A percentile compares a stretch with the other conserved stretches of the same genome.
phyloP scores from a whole-genome alignment of 108 stramenopile species.

The Nitzschia palea region DNA sequence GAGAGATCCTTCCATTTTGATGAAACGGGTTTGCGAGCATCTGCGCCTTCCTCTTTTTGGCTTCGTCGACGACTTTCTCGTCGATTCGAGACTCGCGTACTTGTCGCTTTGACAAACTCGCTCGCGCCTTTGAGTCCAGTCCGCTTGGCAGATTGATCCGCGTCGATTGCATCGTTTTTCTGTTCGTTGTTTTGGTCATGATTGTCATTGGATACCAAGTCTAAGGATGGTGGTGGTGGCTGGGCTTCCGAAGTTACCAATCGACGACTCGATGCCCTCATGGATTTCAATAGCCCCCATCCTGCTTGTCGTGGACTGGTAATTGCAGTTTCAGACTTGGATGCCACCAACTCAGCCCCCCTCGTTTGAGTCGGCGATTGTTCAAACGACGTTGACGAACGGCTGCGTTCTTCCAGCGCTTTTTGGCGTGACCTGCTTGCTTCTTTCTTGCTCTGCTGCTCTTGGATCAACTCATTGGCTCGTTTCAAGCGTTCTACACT shows the following conservation, averaged over 20 bases:
- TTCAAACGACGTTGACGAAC: too few species aligned
- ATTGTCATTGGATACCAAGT: too few species aligned
- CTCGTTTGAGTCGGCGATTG: too few species aligned
- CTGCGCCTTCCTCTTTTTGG: neutral
- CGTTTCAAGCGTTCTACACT: neutral
- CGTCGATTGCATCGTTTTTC: too few species aligned
- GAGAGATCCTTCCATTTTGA: constrained; percentile 11
- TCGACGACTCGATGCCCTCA: too few species aligned
- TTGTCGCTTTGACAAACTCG: neutral
- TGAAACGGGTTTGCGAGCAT: neutral
- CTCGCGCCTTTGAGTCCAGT: neutral
- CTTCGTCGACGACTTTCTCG: neutral
- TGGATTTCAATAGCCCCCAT: too few species aligned
- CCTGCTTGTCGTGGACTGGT: too few species aligned
- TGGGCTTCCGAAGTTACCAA: too few species aligned
- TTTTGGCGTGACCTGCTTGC: constrained; percentile 12
- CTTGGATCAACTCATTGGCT: constrained; percentile 1
- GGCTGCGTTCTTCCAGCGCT: constrained; percentile 5
- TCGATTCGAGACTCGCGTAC: neutral
- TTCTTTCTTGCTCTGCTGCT: constrained; percentile 6
- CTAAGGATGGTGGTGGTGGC: too few species aligned
- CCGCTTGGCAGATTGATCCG: neutral
- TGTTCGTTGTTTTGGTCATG: too few species aligned
- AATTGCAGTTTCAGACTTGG: too few species aligned
- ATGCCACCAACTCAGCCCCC: too few species aligned